Conservation (phyloP, 1,284 basidiomycete genomes). For the Ganoderma boninense region DNA sequence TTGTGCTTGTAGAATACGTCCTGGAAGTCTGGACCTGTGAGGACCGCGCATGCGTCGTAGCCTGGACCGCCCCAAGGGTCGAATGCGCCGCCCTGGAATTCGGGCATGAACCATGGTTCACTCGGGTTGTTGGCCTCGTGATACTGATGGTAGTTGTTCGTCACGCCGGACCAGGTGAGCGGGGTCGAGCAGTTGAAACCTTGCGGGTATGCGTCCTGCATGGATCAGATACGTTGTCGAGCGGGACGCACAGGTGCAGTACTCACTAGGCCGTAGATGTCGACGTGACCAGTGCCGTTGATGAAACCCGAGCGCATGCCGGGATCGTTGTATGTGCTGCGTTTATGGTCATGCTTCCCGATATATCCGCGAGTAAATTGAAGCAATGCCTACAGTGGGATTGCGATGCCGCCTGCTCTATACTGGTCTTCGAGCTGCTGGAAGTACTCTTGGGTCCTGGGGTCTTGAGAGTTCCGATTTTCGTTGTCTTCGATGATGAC, state of each 20-base stretch:
- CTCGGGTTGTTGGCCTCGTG: conserved; percentile 64
- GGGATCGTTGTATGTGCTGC: conserved; percentile 73
- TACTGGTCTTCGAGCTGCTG: conserved; percentile 67
- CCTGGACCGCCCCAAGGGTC: conserved; percentile 80
- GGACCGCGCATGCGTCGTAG: conserved; percentile 56
- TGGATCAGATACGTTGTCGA: not conserved
- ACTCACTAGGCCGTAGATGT: conserved; percentile 59
- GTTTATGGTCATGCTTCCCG: not conserved
- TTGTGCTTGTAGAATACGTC: conserved; percentile 79
- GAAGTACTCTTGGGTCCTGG: conserved; percentile 55
- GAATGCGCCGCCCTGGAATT: conserved; percentile 63
- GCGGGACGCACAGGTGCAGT: too few species aligned
- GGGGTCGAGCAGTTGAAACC: conserved; percentile 79
- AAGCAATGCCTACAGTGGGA: conserved; percentile 55
- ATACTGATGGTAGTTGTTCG: conserved; percentile 64
- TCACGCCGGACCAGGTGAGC: conserved; percentile 62
- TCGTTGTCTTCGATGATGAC: conserved; percentile 69
- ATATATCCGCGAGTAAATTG: too few species aligned
- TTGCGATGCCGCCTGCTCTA: conserved; percentile 62
- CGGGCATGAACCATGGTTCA: conserved; percentile 73
- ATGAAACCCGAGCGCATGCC: conserved; percentile 69
- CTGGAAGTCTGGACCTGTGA: conserved; percentile 77
- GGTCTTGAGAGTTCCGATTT: conserved; percentile 59
- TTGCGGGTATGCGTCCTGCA: conserved; percentile 73
- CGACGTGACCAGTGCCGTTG: conserved; percentile 68